A percentile compares a stretch with the other conserved stretches of the same genome.
These are phyloP conservation scores for Acephala macrosclerotiorum DNA, from an alignment of 2,329 filamentous ascomycete genomes.

Conservation along the genomic window DNA sequence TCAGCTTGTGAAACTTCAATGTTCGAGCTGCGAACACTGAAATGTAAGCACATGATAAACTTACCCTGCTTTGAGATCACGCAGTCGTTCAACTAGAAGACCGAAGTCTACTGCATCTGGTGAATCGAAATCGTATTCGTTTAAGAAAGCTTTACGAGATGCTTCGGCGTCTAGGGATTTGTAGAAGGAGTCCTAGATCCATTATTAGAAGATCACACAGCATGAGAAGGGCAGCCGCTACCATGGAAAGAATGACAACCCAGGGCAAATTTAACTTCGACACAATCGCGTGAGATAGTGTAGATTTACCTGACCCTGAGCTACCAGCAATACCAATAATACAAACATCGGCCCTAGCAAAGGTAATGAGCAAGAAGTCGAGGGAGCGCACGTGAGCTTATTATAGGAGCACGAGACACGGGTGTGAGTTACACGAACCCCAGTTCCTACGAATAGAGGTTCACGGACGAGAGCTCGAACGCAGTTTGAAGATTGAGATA, in stretches of 20 bases:
- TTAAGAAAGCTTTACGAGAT: slow-evolving; percentile 81
- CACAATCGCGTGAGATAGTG: slow-evolving; percentile 90
- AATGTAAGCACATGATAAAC: slow-evolving; percentile 11
- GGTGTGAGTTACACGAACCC: background rate
- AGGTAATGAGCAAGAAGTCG: background rate
- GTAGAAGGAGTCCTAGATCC: slow-evolving; percentile 91
- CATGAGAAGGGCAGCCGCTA: slow-evolving; percentile 49
- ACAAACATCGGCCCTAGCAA: slow-evolving; percentile 73
- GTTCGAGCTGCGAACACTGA: slow-evolving; percentile 1
- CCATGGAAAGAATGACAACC: slow-evolving; percentile 98
- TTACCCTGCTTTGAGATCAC: slow-evolving; percentile 91
- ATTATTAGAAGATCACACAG: slow-evolving; percentile 2
- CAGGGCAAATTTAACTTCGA: slow-evolving; percentile 90
- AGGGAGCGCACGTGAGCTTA: background rate
- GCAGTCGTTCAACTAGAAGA: slow-evolving; percentile 77
- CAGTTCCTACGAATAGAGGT: too few relatives aligned
- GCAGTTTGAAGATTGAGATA: too few relatives aligned
- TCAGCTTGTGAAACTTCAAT: background rate
- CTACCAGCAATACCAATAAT: slow-evolving; percentile 97
- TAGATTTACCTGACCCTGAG: slow-evolving; percentile 95
- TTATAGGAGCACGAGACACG: background rate
- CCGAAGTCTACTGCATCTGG: slow-evolving; percentile 97
- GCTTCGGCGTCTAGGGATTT: slow-evolving; percentile 84
- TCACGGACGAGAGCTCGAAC: too few relatives aligned
- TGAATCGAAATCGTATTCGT: slow-evolving; percentile 96